Percentiles rank a stretch among this genome's conserved stretches.
phyloP scores from a whole-genome alignment of 2,329 filamentous ascomycete species.

The Pestalotiopsis sp. region DNA sequence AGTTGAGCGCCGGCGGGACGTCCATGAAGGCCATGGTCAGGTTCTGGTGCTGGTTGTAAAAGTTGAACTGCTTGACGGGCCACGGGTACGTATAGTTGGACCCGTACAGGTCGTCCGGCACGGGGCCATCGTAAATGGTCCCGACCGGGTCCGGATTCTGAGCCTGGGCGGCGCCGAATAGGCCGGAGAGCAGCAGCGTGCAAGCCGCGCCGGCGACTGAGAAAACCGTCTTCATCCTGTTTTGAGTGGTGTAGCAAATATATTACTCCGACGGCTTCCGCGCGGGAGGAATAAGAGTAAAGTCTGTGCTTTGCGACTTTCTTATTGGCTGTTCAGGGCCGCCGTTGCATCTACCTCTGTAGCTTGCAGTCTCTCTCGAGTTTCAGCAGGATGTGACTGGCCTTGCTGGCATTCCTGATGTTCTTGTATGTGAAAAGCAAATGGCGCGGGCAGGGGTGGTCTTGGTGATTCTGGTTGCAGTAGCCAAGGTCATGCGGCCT shows the following conservation, averaged over 20 bases:
- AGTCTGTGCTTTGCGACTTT: not conserved
- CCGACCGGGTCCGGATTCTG: conserved; percentile 16
- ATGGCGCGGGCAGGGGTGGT: not conserved
- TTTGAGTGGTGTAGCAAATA: not conserved
- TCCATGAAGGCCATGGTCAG: conserved; percentile 62
- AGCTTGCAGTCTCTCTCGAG: not conserved
- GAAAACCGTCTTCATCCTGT: not conserved
- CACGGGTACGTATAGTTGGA: conserved; percentile 57
- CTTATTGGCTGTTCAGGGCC: not conserved
- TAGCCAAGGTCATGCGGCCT: not conserved
- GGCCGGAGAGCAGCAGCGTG: conserved; percentile 15
- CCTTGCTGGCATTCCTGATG: not conserved
- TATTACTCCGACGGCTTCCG: not conserved
- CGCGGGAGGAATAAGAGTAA: not conserved
- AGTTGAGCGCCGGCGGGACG: conserved; percentile 30
- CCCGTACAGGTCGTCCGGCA: conserved; percentile 46
- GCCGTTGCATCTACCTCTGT: not conserved
- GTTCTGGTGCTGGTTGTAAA: conserved; percentile 48
- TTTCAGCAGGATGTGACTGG: not conserved
- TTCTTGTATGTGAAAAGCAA: conserved; percentile 1
- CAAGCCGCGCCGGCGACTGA: conserved; percentile 1
- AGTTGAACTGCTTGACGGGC: conserved; percentile 49
- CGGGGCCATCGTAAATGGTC: conserved; percentile 36
- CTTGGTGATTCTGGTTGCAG: not conserved
- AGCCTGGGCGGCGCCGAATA: conserved; percentile 15